Conservation (phyloP, 352 stramenopile species). For the Aphanomyces stellatus region DNA sequence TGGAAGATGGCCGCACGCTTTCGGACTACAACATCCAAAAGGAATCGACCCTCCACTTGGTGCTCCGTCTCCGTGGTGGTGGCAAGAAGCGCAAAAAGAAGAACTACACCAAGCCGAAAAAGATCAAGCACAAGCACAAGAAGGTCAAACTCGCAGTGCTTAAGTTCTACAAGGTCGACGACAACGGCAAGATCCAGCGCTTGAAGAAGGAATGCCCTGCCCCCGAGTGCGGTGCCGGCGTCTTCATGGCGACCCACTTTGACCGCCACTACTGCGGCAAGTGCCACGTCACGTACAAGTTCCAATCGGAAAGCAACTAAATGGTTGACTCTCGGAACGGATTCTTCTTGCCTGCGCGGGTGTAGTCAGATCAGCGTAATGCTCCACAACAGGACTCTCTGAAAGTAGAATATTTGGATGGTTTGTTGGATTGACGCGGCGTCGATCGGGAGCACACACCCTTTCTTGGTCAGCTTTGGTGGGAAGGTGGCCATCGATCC, state of each 20-base stretch:
- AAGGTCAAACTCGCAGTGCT: conserved; percentile 96
- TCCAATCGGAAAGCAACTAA: conserved; percentile 50
- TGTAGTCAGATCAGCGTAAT: conserved; percentile 4
- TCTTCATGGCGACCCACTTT: conserved; percentile 99
- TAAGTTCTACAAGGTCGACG: conserved; percentile 97
- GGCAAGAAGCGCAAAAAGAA: conserved; percentile 99
- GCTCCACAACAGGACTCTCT: conserved; percentile 9
- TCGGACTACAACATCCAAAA: conserved; percentile 95
- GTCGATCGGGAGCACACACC: too few relatives aligned
- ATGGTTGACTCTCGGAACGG: not conserved
- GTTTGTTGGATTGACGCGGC: too few relatives aligned
- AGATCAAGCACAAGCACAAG: conserved; percentile 96
- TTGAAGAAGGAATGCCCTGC: conserved; percentile 97
- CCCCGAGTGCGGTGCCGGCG: conserved; percentile 92
- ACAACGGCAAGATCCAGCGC: conserved; percentile 95
- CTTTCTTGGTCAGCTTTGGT: too few relatives aligned
- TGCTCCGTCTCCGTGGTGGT: conserved; percentile 93
- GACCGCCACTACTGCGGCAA: conserved; percentile 99
- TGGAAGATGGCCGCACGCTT: conserved; percentile 93
- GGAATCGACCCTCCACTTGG: conserved; percentile 97
- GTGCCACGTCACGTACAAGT: conserved; percentile 95
- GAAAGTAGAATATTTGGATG: not conserved
- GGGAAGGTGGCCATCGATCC: too few relatives aligned
- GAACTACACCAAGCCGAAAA: conserved; percentile 99
- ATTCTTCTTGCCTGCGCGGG: not conserved